A percentile compares a stretch with the other conserved stretches of the same genome.
Conservation (phyloP, 1,284 basidiomycete species). For the Abortiporus biennis region DNA sequence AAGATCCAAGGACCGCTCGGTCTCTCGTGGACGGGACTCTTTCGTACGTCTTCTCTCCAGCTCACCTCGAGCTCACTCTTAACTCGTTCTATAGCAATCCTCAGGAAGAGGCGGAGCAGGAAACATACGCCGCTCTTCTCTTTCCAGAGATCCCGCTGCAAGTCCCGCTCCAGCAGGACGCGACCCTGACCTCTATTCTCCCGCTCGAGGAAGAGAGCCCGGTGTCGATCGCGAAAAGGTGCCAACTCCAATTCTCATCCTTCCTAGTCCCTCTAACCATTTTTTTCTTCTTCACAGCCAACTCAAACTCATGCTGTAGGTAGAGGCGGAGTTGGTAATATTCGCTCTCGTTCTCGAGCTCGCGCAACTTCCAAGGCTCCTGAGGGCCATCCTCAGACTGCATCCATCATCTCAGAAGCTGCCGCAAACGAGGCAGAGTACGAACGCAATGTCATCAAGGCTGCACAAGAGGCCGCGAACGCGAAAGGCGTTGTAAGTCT, state of each 20-base stretch:
- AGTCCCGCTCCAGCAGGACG: slow-evolving; percentile 10
- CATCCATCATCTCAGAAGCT: slow-evolving; percentile 20
- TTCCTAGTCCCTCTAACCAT: slow-evolving; percentile 5
- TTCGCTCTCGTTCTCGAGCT: slow-evolving; percentile 65
- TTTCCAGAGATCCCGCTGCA: slow-evolving; percentile 34
- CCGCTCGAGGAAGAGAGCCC: slow-evolving; percentile 53
- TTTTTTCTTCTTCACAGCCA: slow-evolving; percentile 11
- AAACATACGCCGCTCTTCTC: slow-evolving; percentile 50
- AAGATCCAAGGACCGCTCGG: slow-evolving; percentile 16
- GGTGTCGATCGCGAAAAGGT: slow-evolving; percentile 28
- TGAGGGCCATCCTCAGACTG: slow-evolving; percentile 25
- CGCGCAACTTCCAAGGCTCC: slow-evolving; percentile 22
- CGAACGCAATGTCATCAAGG: slow-evolving; percentile 41
- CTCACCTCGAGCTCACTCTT: background rate
- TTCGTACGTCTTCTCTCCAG: slow-evolving; percentile 17
- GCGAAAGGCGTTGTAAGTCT: slow-evolving; percentile 30
- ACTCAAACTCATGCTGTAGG: slow-evolving; percentile 45
- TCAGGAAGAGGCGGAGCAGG: slow-evolving; percentile 65
- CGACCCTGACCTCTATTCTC: slow-evolving; percentile 40
- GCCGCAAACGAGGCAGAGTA: slow-evolving; percentile 23
- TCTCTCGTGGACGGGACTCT: slow-evolving; percentile 24
- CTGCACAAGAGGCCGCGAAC: slow-evolving; percentile 30
- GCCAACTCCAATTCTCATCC: background rate
- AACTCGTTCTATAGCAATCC: slow-evolving; percentile 33
- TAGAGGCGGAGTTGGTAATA: slow-evolving; percentile 74